phyloP scores from a whole-genome alignment of 345 rosid species.

The Erucastrum elatum region DNA sequence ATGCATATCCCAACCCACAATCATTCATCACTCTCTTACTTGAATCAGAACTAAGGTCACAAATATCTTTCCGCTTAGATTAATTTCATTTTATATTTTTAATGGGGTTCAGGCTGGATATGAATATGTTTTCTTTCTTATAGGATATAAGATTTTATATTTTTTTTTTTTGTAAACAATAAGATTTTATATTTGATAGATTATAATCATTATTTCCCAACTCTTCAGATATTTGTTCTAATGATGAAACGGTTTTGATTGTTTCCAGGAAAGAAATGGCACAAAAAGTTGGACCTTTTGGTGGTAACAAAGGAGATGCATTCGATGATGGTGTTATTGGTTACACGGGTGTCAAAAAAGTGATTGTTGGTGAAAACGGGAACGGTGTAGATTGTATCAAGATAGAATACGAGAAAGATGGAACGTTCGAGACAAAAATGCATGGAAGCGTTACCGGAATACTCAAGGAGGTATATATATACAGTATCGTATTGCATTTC shows the following conservation, averaged over 20 bases:
- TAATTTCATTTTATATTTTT: not conserved
- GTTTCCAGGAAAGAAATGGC: conserved; percentile 3
- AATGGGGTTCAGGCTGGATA: not conserved
- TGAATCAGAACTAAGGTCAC: not conserved
- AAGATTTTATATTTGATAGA: not conserved
- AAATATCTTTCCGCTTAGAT: not conserved
- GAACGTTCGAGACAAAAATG: conserved; percentile 1
- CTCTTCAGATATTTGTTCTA: not conserved
- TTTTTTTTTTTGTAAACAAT: not conserved
- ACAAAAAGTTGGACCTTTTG: conserved; percentile 4
- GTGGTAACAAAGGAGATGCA: conserved; percentile 9
- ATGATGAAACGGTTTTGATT: not conserved
- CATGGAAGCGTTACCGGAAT: conserved; percentile 12
- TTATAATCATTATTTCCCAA: not conserved
- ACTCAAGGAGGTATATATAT: conserved; percentile 6
- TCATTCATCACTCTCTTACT: not conserved
- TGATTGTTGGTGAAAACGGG: not conserved
- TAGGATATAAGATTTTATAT: not conserved
- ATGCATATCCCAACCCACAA: not conserved
- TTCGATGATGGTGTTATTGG: conserved; percentile 18
- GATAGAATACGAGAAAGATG: conserved; percentile 9
- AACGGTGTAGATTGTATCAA: not conserved
- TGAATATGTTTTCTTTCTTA: not conserved
- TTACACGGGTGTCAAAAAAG: conserved; percentile 3
- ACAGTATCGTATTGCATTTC: not conserved